phyloP scores from a whole-genome alignment of 805 yeast species.

The Barnettozyma botsteinii region DNA sequence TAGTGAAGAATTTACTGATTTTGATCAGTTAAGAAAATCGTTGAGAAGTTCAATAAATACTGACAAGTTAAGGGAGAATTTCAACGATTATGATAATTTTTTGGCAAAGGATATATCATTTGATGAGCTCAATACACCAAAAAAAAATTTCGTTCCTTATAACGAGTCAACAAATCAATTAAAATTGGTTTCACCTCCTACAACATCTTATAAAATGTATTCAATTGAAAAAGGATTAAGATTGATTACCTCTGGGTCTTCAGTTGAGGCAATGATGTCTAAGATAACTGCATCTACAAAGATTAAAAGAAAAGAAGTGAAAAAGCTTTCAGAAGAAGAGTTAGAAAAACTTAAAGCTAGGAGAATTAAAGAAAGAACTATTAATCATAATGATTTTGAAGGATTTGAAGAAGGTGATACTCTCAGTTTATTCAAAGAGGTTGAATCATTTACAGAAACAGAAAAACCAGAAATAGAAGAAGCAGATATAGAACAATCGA shows the following conservation, averaged over 20 bases:
- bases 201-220: neutral
- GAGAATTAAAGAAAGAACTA: conserved; percentile 10
- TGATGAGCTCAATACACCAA: neutral
- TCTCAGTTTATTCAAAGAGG: too few relatives aligned
- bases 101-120: neutral
- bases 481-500: neutral
- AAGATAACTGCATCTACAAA: neutral
- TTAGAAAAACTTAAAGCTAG: conserved; percentile 1
- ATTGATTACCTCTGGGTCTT: conserved; percentile 17
- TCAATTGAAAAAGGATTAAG: conserved; percentile 7
- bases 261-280: conserved; percentile 5
- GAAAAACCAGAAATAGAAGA: neutral
- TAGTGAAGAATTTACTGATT: neutral
- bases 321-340: neutral
- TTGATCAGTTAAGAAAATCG: neutral
- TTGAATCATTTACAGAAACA: neutral
- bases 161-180: too few relatives aligned
- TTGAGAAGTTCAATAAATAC: neutral
- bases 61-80: too few relatives aligned
- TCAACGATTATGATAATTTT: conserved; percentile 2
- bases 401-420: conserved; percentile 10
- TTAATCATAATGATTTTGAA: conserved; percentile 15
- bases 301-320: neutral
- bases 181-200: neutral
- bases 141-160: too few relatives aligned